Base-by-base conservation (phyloP, 768 basidiomycete species). In the Russula sp. region DNA sequence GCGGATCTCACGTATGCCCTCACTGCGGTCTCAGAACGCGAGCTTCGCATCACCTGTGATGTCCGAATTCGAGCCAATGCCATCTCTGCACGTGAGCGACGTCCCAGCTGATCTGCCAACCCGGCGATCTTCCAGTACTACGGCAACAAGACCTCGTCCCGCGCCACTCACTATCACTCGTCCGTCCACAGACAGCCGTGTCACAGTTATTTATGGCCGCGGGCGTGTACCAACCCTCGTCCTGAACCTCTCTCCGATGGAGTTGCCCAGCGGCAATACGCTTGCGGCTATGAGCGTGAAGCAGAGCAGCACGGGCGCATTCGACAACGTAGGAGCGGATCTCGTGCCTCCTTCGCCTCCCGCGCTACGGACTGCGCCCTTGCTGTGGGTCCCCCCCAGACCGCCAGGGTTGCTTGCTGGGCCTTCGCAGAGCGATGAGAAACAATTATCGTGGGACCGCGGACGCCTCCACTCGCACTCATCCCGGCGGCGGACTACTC, bases 221-320 rank as follows among this genome's bases (percentile, higher is more conserved):
- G 51, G 50, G 40, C 62, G 48, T 35, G 62, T 62, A 18, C 65
- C 67, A 10, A 67, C 67, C 9, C 67, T 68, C n/a, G 50, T 63
- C 16, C 42, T 68, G 11, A 55, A 53, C 34, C 55, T 66, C 47
- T 58, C 67, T 16, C 31, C 59, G 14, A 31, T 37, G 34, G 11
- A 20, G 22, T 37, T 66, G n/a, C 52, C 55, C 2, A 52, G 20
- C n/a, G 48, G 48, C 16, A 48, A 58, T 7, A 52, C 61, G 0
- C 44, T 68, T n/a, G 59, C 60, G 22, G 52, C 40, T 6, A 49
- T 54, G 34, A 37, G 44, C 57, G 32, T 11, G n/a, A 49, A 37
- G 10, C 37, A 16, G 39, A 27, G 34, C 8, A 31, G 5, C 11
- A 42, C 22, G 31, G 14, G 54, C 8, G 32, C n/a, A 14, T 2